Evolutionary conservation across 2,329 filamentous ascomycete genomes (phyloP).

Genomic region (Fusarium kyushuense): DNA sequence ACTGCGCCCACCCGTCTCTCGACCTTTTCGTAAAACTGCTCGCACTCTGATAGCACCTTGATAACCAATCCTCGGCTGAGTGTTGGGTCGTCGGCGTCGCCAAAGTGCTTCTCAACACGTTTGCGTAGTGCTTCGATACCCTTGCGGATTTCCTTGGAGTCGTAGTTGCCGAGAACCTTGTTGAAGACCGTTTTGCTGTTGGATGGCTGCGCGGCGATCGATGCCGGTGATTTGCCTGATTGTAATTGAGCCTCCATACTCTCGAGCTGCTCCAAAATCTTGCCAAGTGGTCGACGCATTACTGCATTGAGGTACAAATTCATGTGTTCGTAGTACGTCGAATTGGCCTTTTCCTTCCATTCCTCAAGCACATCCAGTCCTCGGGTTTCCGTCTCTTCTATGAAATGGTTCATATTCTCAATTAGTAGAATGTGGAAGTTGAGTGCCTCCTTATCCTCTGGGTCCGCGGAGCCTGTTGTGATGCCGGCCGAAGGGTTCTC

Average conservation of each 20-base stretch:
- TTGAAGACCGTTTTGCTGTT: slow-evolving; percentile 87
- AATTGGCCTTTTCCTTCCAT: slow-evolving; percentile 82
- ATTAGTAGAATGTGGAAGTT: slow-evolving; percentile 98
- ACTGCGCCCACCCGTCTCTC: slow-evolving; percentile 70
- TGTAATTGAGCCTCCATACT: slow-evolving; percentile 81
- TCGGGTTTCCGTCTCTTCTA: slow-evolving; percentile 86
- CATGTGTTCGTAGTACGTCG: slow-evolving; percentile 89
- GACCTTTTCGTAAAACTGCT: slow-evolving; percentile 71
- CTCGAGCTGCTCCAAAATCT: slow-evolving; percentile 91
- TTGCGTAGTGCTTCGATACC: slow-evolving; percentile 92
- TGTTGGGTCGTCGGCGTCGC: slow-evolving; percentile 82
- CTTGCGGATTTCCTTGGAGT: slow-evolving; percentile 85
- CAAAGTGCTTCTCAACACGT: slow-evolving; percentile 97
- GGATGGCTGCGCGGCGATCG: slow-evolving; percentile 82
- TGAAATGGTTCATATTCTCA: slow-evolving; percentile 98
- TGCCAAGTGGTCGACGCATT: slow-evolving; percentile 88
- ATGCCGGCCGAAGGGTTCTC: slow-evolving; percentile 69
- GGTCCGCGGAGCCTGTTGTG: slow-evolving; percentile 61
- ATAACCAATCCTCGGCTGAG: slow-evolving; percentile 70
- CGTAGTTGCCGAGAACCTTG: slow-evolving; percentile 84
- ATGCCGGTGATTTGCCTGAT: slow-evolving; percentile 67
- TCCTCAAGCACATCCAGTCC: slow-evolving; percentile 81
- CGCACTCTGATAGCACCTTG: slow-evolving; percentile 70
- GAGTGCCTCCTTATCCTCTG: slow-evolving; percentile 94
- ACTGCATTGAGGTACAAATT: slow-evolving; percentile 87